These are phyloP conservation scores for Phytopythium ostracodes DNA, from an alignment of 352 stramenopile species.

Conservation along the genomic window DNA sequence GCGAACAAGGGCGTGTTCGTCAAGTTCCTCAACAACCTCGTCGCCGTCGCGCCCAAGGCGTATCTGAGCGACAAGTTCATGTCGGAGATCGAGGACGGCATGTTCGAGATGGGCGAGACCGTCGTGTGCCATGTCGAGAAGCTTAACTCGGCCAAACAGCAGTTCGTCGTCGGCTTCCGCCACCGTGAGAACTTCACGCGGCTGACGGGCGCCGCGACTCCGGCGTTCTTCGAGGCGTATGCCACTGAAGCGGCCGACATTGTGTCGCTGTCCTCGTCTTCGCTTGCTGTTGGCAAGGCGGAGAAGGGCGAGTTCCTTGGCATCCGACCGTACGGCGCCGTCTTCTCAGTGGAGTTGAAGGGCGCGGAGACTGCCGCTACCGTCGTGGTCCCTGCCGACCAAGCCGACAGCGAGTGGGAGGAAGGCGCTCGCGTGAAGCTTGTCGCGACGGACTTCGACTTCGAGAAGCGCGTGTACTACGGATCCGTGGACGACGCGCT, in stretches of 20 bases:
- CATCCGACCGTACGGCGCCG: constrained; percentile 77
- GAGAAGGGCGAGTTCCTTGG: constrained; percentile 84
- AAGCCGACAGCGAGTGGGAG: constrained; percentile 34
- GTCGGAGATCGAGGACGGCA: constrained; percentile 53
- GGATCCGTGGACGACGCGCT: constrained; percentile 39
- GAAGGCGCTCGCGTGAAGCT: constrained; percentile 72
- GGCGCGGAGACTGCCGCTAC: constrained; percentile 58
- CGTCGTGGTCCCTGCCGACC: constrained; percentile 57
- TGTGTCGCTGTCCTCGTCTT: constrained; percentile 8
- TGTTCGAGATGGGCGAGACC: constrained; percentile 86
- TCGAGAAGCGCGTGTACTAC: constrained; percentile 83
- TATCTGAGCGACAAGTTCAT: constrained; percentile 79
- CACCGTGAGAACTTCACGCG: constrained; percentile 26
- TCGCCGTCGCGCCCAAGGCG: constrained; percentile 72
- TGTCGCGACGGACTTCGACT: constrained; percentile 81
- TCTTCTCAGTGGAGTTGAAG: constrained; percentile 58
- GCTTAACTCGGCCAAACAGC: constrained; percentile 66
- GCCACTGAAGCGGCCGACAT: constrained; percentile 30
- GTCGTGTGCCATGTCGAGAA: constrained; percentile 80
- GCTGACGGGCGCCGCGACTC: constrained; percentile 34
- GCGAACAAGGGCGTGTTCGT: constrained; percentile 80
- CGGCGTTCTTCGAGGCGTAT: constrained; percentile 53
- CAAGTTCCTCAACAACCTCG: constrained; percentile 86
- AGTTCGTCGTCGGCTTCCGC: constrained; percentile 78
- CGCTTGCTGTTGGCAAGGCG: constrained; percentile 58